Base-by-base conservation (phyloP, 106 monocot genomes). In the Acorus calamus region DNA sequence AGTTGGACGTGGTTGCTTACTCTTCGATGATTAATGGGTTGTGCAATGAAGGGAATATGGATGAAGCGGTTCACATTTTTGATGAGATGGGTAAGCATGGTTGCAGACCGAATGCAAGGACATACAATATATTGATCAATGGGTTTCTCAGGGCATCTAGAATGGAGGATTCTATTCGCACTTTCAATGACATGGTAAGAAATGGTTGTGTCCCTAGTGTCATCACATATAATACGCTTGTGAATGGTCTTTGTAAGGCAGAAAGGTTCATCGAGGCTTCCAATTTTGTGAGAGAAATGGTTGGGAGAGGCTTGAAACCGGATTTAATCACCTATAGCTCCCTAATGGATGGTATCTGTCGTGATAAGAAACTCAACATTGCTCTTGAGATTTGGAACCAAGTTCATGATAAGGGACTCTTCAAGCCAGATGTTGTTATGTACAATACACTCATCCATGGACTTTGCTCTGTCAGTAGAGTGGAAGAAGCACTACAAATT, bases 381-480 rank as follows among this genome's bases (percentile, higher is more conserved):
- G 91, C 88, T 62, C 72, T 98, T 44, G 63, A 65, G 2, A 77
- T 98, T 56, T 92, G 80, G 87, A 77, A 86, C 59, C 53, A 58
- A 67, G 66, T 81, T 64, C 47, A 77, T 45, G 49, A 72, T n/a
- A 67, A 57, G 63, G 84, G 94, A 28, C 28, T 28, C 47, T 67
- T 78, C 44, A 63, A 57, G 44, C 69, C 65, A 42, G 98, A 92
- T 74, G 66, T 85, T 42, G 61, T 77, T 47, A 66, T 81, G 66
- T 74, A 92, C 59, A 92, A 98, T 64, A 80, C 91, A 68, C 70
- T 98, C 41, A 91, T 98, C 42, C 80, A 77, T 61, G 91, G 96
- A 50, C 85, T 98, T 57, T 91, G 87, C 60, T 67, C 67, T 48
- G 70, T 63, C 45, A 80, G 91, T 61, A 84, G 79, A 78, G 70